A percentile compares a stretch with the other conserved stretches of the same genome.
phyloP scores from a whole-genome alignment of 371 early-diverging fungal genomes.

The Zancudomyces culisetae region DNA sequence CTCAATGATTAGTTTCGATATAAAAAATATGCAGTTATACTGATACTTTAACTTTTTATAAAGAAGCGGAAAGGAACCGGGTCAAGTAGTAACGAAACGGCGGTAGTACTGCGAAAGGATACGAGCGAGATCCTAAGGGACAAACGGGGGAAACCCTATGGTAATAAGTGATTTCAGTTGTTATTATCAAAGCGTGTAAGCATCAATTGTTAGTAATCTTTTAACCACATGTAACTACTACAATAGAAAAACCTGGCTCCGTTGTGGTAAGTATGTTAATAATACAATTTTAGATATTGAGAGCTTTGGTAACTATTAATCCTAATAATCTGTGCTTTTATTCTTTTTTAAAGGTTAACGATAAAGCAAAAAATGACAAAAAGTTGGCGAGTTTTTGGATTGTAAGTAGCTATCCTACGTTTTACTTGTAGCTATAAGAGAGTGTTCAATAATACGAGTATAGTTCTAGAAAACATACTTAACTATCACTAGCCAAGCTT shows the following conservation, averaged over 20 bases:
- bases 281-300: too few relatives aligned
- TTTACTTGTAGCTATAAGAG: background rate
- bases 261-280: too few relatives aligned
- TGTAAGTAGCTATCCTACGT: background rate
- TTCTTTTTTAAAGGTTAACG: too few relatives aligned
- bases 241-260: too few relatives aligned
- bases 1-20: background rate
- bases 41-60: background rate
- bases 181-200: background rate
- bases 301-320: too few relatives aligned
- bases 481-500: conserved; percentile 4
- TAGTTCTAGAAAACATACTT: background rate
- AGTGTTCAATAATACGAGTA: background rate
- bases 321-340: too few relatives aligned
- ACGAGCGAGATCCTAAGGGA: too few relatives aligned
- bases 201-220: too few relatives aligned
- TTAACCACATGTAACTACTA: too few relatives aligned
- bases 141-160: background rate
- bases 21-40: background rate
- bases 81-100: background rate
- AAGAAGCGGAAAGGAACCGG: background rate
- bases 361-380: conserved; percentile 8
- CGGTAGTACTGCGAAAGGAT: too few relatives aligned
- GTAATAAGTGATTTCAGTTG: background rate
- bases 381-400: background rate